Percentiles rank a stretch among this genome's conserved stretches.
These are phyloP conservation scores for Euphorbia celastroides DNA, from an alignment of 441 rosid species.

Conservation along the genomic window DNA sequence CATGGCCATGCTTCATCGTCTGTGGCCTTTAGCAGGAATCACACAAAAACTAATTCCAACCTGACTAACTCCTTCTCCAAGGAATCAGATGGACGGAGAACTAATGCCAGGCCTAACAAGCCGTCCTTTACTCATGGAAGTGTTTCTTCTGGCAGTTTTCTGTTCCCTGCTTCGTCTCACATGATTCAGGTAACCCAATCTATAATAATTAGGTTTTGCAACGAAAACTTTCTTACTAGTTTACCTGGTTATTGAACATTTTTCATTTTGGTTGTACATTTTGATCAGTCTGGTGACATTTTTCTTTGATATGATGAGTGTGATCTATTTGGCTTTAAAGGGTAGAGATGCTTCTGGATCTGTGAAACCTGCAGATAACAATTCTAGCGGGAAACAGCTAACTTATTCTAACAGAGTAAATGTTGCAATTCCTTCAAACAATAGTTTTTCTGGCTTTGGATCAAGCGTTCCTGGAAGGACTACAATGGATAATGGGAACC, in stretches of 20 bases:
- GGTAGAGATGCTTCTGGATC: constrained; percentile 51
- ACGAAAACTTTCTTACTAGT: background rate
- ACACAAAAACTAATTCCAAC: constrained; percentile 36
- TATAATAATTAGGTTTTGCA: background rate
- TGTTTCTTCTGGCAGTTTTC: constrained; percentile 34
- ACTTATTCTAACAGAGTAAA: constrained; percentile 41
- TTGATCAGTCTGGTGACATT: too few relatives aligned
- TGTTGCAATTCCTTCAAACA: constrained; percentile 27
- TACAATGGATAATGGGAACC: constrained; percentile 35
- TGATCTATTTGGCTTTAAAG: constrained; percentile 33
- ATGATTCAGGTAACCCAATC: constrained; percentile 41
- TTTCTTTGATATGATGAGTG: background rate
- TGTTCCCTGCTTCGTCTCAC: constrained; percentile 34
- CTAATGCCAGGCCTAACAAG: constrained; percentile 39
- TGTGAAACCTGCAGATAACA: constrained; percentile 32
- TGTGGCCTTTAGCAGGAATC: constrained; percentile 36
- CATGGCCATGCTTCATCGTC: constrained; percentile 45
- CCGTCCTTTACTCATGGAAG: constrained; percentile 36
- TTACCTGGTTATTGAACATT: background rate
- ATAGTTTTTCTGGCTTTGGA: constrained; percentile 40
- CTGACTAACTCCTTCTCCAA: constrained; percentile 38
- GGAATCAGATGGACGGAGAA: constrained; percentile 36
- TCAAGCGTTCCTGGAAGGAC: constrained; percentile 35
- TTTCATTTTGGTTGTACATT: too few relatives aligned
- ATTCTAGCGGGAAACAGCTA: constrained; percentile 40